Base-by-base conservation (phyloP, 306 rosid genomes). In the Gastrolobium villosum region DNA sequence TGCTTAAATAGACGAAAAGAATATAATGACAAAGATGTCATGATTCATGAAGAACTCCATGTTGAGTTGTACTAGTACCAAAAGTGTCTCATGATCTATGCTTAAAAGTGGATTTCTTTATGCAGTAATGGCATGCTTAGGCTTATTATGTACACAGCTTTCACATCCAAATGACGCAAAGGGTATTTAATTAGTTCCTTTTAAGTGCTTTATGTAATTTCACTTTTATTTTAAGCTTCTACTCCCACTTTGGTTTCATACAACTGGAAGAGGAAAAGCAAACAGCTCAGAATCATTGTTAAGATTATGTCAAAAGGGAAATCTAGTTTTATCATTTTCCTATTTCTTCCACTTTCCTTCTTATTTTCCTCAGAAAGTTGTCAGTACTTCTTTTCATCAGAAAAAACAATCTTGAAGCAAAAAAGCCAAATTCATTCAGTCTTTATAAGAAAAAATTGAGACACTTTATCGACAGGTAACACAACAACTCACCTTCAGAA, bases 21-120 rank as follows among this genome's bases (percentile, higher is more conserved):
- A 77, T 46, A 83, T 50, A 74, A 54, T 55, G 87, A 80, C 81
- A 88, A 74, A 76, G 79, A 74, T 78, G 72, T 78, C 52, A 75
- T 44, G 26, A 20, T 20, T 20, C 26, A 20, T 68, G 10, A 75
- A 56, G 71, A 83, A 66, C 78, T 81, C 40, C 45, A 60, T 45
- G 49, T 74, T 32, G 78, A 57, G 65, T 57, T 63, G 82, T 77
- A 54, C 52, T 48, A 71, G 65, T 53, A 37, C 81, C 70, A 49
- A 71, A 72, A 70, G 79, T 67, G 76, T 64, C 77, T 43, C 40
- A 50, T 61, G 79, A 50, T 70, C 71, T 75, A 82, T 71, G 50
- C 57, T 52, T 49, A 1, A 53, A 52, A 43, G 8, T 50, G 45
- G 56, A 8, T 40, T 77, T 77, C 66, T 36, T 70, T 60, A 43